Evolutionary conservation across 768 basidiomycete genomes (phyloP).

Genomic region (Kwoniella bestiolae): DNA sequence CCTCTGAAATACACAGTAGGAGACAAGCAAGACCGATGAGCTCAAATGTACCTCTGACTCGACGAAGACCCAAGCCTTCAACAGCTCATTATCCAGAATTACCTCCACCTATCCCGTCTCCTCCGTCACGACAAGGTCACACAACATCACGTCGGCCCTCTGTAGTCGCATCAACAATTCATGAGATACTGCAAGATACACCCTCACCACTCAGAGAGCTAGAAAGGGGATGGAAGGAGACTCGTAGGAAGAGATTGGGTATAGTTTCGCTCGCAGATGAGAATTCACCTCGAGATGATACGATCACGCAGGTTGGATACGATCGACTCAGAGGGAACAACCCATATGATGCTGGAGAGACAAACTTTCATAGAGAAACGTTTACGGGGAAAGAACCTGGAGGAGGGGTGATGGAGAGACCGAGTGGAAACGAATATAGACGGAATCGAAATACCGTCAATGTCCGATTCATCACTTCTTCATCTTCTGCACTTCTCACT

Average conservation of each 20-base stretch:
- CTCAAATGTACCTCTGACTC: not conserved
- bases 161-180: too few species aligned
- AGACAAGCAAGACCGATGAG: not conserved
- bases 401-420: not conserved
- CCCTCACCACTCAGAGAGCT: slow-evolving; percentile 35
- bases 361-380: too few species aligned
- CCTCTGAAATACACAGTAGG: too few species aligned
- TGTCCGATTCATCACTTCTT: slow-evolving; percentile 16
- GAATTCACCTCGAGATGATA: not conserved
- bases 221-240: slow-evolving; percentile 43
- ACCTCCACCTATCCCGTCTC: not conserved
- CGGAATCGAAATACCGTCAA: not conserved
- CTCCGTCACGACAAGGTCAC: not conserved
- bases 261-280: not conserved
- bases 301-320: not conserved
- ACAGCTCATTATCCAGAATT: not conserved
- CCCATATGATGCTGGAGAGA: too few species aligned
- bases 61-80: not conserved
- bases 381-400: too few species aligned
- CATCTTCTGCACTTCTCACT: slow-evolving; percentile 19
- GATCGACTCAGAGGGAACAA: not conserved
- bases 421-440: not conserved
- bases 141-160: not conserved
- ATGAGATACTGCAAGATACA: slow-evolving; percentile 25
- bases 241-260: slow-evolving; percentile 10